Evolutionary conservation across 2,329 filamentous ascomycete genomes (phyloP).

Genomic region (Passalora sequoiae): DNA sequence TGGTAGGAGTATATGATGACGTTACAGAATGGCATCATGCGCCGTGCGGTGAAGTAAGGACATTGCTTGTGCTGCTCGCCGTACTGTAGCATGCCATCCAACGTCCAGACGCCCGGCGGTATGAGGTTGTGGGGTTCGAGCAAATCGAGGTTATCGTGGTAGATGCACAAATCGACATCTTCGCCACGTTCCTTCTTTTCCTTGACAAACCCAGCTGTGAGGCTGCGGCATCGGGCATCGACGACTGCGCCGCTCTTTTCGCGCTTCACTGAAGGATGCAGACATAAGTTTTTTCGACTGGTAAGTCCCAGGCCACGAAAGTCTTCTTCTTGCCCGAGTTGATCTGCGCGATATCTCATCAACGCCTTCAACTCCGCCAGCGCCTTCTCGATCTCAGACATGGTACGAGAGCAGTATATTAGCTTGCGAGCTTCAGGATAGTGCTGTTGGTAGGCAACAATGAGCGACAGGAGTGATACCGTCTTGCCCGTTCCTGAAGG

Average conservation of each 20-base stretch:
- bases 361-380: constrained; percentile 82
- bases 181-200: constrained; percentile 96
- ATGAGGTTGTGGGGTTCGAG: constrained; percentile 93
- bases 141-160: constrained; percentile 96
- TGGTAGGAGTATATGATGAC: constrained; percentile 99
- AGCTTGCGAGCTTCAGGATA: constrained; percentile 91
- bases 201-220: constrained; percentile 94
- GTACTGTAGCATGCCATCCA: constrained; percentile 82
- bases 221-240: constrained; percentile 88
- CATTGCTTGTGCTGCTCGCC: constrained; percentile 96
- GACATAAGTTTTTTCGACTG: constrained; percentile 92
- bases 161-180: constrained; percentile 88
- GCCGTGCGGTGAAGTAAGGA: constrained; percentile 89
- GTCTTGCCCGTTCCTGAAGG: constrained; percentile 98
- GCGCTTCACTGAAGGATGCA: constrained; percentile 91
- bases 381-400: constrained; percentile 99
- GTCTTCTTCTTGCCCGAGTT: constrained; percentile 87
- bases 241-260: constrained; percentile 94
- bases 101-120: constrained; percentile 90
- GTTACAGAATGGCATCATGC: constrained; percentile 99
- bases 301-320: constrained; percentile 89
- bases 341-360: constrained; percentile 88
- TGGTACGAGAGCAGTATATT: constrained; percentile 98
- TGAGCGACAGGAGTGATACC: constrained; percentile 87
- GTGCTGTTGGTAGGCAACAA: constrained; percentile 92